Conservation (phyloP, 1,139 yeast genomes). For the Kluyveromyces sp. region DNA sequence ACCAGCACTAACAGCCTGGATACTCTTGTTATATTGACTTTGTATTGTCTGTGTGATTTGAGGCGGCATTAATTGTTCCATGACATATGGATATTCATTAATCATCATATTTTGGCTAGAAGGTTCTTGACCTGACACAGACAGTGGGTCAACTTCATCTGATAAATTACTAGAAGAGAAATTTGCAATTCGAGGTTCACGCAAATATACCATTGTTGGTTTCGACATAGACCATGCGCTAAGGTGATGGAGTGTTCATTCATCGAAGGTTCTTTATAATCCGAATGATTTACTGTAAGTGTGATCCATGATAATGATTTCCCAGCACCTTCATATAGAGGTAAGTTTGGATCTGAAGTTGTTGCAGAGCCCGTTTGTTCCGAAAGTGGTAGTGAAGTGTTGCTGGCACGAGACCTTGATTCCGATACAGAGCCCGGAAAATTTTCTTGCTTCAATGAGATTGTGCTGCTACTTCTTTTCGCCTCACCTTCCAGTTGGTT, state of each 20-base stretch:
- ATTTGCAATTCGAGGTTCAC: slow-evolving; percentile 1
- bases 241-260: slow-evolving; percentile 15
- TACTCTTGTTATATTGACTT: slow-evolving; percentile 65
- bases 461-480: not conserved
- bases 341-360: not conserved
- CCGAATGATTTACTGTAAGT: slow-evolving; percentile 9
- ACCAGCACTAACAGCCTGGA: slow-evolving; percentile 64
- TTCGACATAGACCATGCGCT: slow-evolving; percentile 13
- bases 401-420: not conserved
- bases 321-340: not conserved
- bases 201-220: slow-evolving; percentile 6
- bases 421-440: not conserved
- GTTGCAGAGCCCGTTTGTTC: not conserved
- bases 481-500: not conserved
- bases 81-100: slow-evolving; percentile 14
- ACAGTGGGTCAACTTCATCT: slow-evolving; percentile 2
- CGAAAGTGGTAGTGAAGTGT: not conserved
- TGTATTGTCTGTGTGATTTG: slow-evolving; percentile 37
- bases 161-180: slow-evolving; percentile 4
- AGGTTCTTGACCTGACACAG: slow-evolving; percentile 5
- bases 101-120: slow-evolving; percentile 18
- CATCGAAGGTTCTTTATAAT: slow-evolving; percentile 13
- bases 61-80: slow-evolving; percentile 15
- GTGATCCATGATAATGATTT: slow-evolving; percentile 4
- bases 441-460: slow-evolving; percentile 1